These are phyloP conservation scores for Talaromyces sp. DNA, from an alignment of 2,329 filamentous ascomycete species.

Conservation along the genomic window DNA sequence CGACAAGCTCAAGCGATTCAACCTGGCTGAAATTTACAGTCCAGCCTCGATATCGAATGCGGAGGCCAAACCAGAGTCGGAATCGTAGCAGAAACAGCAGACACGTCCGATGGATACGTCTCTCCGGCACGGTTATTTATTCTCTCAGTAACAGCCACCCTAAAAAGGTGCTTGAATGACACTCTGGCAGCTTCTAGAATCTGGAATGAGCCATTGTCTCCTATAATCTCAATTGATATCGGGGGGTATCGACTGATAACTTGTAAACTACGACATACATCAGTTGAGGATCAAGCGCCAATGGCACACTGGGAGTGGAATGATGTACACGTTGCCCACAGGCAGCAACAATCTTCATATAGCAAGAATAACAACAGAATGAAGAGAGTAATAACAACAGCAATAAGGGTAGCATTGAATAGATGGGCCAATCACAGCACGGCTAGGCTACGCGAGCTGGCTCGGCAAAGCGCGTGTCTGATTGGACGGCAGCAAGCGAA, in stretches of 20 bases:
- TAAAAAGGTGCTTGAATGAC: not conserved
- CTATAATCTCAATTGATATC: not conserved
- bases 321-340: not conserved
- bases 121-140: not conserved
- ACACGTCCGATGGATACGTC: not conserved
- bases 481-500: constrained; percentile 24
- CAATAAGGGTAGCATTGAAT: not conserved
- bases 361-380: not conserved
- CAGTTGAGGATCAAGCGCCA: not conserved
- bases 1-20: constrained; percentile 58
- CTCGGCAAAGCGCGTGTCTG: constrained; percentile 29
- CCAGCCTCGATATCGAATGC: constrained; percentile 32
- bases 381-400: no score
- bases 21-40: constrained; percentile 57
- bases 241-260: not conserved
- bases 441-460: not conserved
- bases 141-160: not conserved
- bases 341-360: not conserved
- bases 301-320: not conserved
- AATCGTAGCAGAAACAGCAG: not conserved
- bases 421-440: constrained; percentile 8
- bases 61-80: not conserved
- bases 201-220: not conserved
- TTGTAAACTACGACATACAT: not conserved
- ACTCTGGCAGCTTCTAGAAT: not conserved